phyloP scores from a whole-genome alignment of 495 filamentous ascomycete species.

The Neurospora sp. region DNA sequence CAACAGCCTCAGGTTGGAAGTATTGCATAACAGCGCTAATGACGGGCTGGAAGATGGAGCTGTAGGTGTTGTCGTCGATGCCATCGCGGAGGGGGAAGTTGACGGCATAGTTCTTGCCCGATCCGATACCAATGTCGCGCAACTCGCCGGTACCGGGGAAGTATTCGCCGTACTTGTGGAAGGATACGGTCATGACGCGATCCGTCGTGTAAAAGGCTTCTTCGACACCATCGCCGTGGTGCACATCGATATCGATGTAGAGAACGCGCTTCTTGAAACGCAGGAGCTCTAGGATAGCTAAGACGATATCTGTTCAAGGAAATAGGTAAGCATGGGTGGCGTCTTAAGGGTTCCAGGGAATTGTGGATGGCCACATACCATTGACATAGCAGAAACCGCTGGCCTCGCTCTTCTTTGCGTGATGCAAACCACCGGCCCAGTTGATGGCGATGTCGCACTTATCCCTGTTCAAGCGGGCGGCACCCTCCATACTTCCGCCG shows the following conservation, averaged over 20 bases:
- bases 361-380: conserved; percentile 41
- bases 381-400: conserved; percentile 98
- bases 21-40: conserved; percentile 92
- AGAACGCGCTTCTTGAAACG: conserved; percentile 83
- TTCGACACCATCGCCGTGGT: conserved; percentile 95
- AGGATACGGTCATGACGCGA: conserved; percentile 90
- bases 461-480: conserved; percentile 78
- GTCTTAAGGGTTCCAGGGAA: neutral
- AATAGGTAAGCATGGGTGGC: neutral
- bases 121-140: conserved; percentile 86
- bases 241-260: conserved; percentile 97
- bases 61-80: conserved; percentile 87
- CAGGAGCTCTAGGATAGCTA: conserved; percentile 84
- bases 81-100: conserved; percentile 96
- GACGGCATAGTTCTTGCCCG: conserved; percentile 87
- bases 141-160: conserved; percentile 96
- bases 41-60: conserved; percentile 90
- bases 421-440: conserved; percentile 98
- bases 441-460: conserved; percentile 98
- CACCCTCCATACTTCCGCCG: conserved; percentile 94
- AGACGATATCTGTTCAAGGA: conserved; percentile 68
- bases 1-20: conserved; percentile 88
- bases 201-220: conserved; percentile 96
- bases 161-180: conserved; percentile 98
- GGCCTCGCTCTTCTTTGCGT: conserved; percentile 90